These are phyloP conservation scores for Diutina mesorugosa DNA, from an alignment of 1,139 yeast species.

Conservation along the genomic window DNA sequence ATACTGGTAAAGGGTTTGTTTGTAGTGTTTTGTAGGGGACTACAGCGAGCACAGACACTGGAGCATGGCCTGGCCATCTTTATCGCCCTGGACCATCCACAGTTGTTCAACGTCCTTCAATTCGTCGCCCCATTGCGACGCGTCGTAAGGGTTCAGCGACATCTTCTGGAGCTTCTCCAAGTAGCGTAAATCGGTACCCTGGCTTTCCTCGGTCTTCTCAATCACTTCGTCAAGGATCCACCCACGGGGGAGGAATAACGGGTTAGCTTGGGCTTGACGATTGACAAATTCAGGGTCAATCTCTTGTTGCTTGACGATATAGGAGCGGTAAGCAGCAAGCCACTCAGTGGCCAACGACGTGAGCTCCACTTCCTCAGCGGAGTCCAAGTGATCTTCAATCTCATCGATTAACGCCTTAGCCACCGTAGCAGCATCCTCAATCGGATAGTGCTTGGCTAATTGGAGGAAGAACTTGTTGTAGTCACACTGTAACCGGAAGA, in stretches of 20 bases:
- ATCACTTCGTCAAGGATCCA: constrained; percentile 86
- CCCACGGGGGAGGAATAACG: constrained; percentile 69
- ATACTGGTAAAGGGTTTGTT: background rate
- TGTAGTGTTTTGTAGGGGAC: background rate
- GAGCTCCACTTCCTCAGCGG: constrained; percentile 21
- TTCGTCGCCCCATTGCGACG: constrained; percentile 49
- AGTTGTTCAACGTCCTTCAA: constrained; percentile 39
- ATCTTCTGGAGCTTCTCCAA: constrained; percentile 46
- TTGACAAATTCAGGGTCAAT: constrained; percentile 19
- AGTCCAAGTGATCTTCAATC: constrained; percentile 9
- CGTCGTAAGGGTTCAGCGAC: constrained; percentile 52
- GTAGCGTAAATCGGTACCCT: constrained; percentile 22
- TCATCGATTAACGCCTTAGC: constrained; percentile 19
- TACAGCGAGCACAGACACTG: constrained; percentile 41
- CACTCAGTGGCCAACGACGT: constrained; percentile 20
- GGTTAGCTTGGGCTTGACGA: constrained; percentile 34
- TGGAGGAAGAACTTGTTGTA: constrained; percentile 66
- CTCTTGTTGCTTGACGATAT: constrained; percentile 16
- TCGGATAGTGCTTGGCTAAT: constrained; percentile 12
- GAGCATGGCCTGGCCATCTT: constrained; percentile 38
- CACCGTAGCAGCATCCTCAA: constrained; percentile 11
- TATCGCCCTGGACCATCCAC: constrained; percentile 41
- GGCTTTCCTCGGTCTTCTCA: constrained; percentile 25
- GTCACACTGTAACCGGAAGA: constrained; percentile 55
- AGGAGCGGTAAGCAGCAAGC: constrained; percentile 26